These are phyloP conservation scores for Gossypium lobatum DNA, from an alignment of 441 rosid species.

Conservation along the genomic window DNA sequence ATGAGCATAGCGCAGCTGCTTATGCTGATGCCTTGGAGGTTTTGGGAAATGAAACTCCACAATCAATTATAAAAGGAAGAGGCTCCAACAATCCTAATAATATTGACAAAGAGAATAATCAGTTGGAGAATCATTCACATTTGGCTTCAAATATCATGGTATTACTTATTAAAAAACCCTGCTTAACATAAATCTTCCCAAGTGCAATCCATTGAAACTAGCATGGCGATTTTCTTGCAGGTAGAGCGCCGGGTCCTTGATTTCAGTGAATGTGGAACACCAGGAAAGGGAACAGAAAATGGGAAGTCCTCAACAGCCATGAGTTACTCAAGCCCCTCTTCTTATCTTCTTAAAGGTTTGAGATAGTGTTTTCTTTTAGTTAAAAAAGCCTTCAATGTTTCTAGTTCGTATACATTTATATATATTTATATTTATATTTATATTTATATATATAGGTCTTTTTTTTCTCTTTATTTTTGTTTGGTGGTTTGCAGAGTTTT, in stretches of 20 bases:
- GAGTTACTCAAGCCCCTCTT: conserved; percentile 50
- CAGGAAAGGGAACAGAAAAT: conserved; percentile 47
- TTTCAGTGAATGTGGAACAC: conserved; percentile 90
- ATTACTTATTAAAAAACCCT: conserved; percentile 13
- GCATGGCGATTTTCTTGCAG: conserved; percentile 27
- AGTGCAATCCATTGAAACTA: neutral
- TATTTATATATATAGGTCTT: conserved; percentile 1
- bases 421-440: neutral
- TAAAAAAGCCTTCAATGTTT: conserved; percentile 20
- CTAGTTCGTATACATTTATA: conserved; percentile 17
- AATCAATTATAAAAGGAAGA: conserved; percentile 44
- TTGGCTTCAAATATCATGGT: conserved; percentile 41
- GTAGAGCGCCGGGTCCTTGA: conserved; percentile 76
- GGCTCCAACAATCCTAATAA: conserved; percentile 22
- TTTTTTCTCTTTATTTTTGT: neutral
- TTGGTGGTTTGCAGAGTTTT: neutral
- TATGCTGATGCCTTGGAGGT: conserved; percentile 91
- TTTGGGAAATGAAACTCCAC: conserved; percentile 72
- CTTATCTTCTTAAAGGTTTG: conserved; percentile 80
- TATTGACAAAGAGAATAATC: conserved; percentile 37
- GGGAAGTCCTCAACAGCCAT: conserved; percentile 31
- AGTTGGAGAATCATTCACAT: conserved; percentile 35
- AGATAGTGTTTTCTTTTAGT: conserved; percentile 39
- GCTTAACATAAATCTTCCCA: neutral
- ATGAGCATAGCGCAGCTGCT: conserved; percentile 77